Conservation (phyloP, 305 asterid genomes). For the Solanum aculeatissimum region DNA sequence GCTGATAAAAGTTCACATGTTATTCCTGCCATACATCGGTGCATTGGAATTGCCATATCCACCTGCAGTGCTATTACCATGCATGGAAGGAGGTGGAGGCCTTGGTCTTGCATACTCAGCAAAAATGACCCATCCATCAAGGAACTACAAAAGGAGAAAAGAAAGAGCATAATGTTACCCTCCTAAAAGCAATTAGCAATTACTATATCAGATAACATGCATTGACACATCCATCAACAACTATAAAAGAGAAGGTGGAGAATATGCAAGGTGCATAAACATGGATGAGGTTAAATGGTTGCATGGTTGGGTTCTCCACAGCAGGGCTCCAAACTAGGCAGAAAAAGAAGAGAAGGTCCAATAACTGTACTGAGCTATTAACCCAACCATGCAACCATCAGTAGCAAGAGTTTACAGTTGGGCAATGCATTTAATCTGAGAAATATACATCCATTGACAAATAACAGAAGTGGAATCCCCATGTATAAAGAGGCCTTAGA, state of each 20-base stretch:
- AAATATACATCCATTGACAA: neutral
- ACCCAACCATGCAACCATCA: neutral
- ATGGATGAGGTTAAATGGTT: neutral
- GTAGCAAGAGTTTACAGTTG: neutral
- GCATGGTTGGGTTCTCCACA: neutral
- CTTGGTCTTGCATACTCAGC: constrained; percentile 84
- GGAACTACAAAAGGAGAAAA: constrained; percentile 34
- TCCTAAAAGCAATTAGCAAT: neutral
- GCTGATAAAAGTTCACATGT: neutral
- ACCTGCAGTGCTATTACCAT: constrained; percentile 3
- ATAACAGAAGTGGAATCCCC: neutral
- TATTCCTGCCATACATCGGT: neutral
- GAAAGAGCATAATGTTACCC: neutral
- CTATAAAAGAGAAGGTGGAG: neutral
- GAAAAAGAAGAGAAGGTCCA: neutral
- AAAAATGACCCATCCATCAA: constrained; percentile 88
- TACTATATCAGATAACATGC: neutral
- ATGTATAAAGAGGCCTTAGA: neutral
- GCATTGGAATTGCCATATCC: constrained; percentile 2
- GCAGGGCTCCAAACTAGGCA: neutral
- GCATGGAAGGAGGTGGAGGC: constrained; percentile 28
- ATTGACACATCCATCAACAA: neutral
- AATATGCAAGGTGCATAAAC: neutral
- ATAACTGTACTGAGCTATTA: neutral
- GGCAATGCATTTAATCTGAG: neutral